Base-by-base conservation (phyloP, 768 basidiomycete species). In the Auricularia sp. region DNA sequence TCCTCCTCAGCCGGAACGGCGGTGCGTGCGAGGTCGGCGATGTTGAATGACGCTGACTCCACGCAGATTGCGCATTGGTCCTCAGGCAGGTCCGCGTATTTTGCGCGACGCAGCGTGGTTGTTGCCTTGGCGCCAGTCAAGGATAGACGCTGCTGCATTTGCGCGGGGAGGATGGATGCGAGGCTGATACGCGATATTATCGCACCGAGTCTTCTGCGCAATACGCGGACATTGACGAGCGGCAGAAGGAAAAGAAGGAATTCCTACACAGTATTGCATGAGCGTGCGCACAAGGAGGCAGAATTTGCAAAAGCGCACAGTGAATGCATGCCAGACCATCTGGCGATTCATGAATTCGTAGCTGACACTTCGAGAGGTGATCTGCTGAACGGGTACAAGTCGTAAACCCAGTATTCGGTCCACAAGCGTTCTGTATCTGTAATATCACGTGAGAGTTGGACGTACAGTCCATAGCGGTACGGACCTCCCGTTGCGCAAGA, bases 261-360 rank as follows among this genome's bases (percentile, higher is more conserved):
- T 83, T 98, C 95, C 96, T 98, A 68, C 35, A 47, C 11, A 42
- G 13, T 42, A 8, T 42, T 8, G 39, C 13, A 42, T 42, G 8
- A 42, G 34, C n/a, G 13, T 16, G 13, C 35, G 33, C 34, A 24
- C 21, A 51, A 51, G 47, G 47, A 51, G 7, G 21, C 7, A 18
- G 11, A 39, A 56, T 21, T 18, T 3, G 44, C 18, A 18, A 5
- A 58, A 18, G 76, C 91, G 64, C 71, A 96, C 96, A 6, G 97
- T 98, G 74, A 98, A 96, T 0, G 94, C 92, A 72, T 95, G 92
- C 97, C 97, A 99, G 64, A 99, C 97, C 83, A 99, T 91, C 75
- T 98, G 96, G 69, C 97, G 90, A 71, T 98, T 98, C 92, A 98
- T 96, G 71, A 94, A 98, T 72, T 98, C 97, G 75, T 97, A 99